Conservation (phyloP, 108 stramenopile genomes). For the Stephanodiscus triporus region DNA sequence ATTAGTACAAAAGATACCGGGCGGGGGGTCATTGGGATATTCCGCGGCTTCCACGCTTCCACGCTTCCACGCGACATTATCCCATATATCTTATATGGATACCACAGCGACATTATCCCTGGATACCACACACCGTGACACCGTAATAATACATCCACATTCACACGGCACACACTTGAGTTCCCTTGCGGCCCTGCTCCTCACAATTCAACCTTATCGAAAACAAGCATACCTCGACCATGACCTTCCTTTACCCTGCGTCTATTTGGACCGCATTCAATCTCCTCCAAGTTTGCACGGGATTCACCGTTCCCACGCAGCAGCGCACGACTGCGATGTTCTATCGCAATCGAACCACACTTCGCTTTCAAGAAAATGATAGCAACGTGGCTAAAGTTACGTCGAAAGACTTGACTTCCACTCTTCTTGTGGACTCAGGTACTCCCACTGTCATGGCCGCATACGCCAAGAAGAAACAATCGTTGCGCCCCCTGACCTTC, state of each 20-base stretch:
- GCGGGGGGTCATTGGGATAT: no score
- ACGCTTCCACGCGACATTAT: no score
- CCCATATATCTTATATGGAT: no score
- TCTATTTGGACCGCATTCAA: neutral
- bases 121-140: no score
- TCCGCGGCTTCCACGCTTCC: no score
- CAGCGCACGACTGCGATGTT: neutral
- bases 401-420: neutral
- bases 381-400: neutral
- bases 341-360: neutral
- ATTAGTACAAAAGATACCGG: no score
- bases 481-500: slow-evolving; percentile 20
- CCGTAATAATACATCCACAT: no score
- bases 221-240: no score
- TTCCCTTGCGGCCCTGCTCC: no score
- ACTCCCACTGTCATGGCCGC: neutral
- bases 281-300: slow-evolving; percentile 1
- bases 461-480: neutral
- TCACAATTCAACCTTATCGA: no score
- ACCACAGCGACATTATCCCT: no score
- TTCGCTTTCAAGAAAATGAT: slow-evolving; percentile 5
- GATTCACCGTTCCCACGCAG: neutral
- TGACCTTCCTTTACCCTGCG: neutral
- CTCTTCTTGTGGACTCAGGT: slow-evolving; percentile 2
- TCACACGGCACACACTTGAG: no score